These are phyloP conservation scores for Solanum chaucha DNA, from an alignment of 257 asterid species.

Conservation along the genomic window DNA sequence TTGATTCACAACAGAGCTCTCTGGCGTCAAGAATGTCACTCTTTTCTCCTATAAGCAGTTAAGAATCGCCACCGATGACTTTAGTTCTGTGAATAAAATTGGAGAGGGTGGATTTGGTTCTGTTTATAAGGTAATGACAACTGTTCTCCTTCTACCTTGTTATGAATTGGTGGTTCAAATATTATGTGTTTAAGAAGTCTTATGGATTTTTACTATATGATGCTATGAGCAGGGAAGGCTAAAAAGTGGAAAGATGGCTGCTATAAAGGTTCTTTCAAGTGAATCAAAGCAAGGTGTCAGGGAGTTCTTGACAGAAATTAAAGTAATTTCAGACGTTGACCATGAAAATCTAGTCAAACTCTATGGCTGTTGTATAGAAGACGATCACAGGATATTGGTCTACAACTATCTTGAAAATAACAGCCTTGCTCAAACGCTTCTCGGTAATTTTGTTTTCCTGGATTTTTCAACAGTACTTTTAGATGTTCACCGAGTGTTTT, in stretches of 20 bases:
- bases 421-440: constrained; percentile 80
- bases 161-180: not conserved
- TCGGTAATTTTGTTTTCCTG: constrained; percentile 33
- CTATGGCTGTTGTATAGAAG: constrained; percentile 87
- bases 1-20: constrained; percentile 47
- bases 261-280: constrained; percentile 75
- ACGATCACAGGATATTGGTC: constrained; percentile 67
- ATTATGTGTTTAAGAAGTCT: not conserved
- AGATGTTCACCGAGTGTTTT: not conserved
- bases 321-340: constrained; percentile 72
- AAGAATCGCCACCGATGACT: constrained; percentile 60
- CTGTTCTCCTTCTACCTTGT: not conserved
- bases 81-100: constrained; percentile 55
- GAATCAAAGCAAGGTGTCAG: constrained; percentile 76
- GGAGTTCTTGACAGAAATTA: constrained; percentile 87
- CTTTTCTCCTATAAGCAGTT: constrained; percentile 70
- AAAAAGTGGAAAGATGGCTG: constrained; percentile 70
- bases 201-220: not conserved
- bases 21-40: constrained; percentile 38
- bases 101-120: constrained; percentile 98
- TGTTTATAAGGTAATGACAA: constrained; percentile 60
- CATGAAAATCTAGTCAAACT: constrained; percentile 87
- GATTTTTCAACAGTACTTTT: not conserved
- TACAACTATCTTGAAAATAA: constrained; percentile 89
- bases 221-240: constrained; percentile 58